These are phyloP conservation scores for Sporothrix protearum DNA, from an alignment of 2,329 filamentous ascomycete genomes.

Conservation along the genomic window DNA sequence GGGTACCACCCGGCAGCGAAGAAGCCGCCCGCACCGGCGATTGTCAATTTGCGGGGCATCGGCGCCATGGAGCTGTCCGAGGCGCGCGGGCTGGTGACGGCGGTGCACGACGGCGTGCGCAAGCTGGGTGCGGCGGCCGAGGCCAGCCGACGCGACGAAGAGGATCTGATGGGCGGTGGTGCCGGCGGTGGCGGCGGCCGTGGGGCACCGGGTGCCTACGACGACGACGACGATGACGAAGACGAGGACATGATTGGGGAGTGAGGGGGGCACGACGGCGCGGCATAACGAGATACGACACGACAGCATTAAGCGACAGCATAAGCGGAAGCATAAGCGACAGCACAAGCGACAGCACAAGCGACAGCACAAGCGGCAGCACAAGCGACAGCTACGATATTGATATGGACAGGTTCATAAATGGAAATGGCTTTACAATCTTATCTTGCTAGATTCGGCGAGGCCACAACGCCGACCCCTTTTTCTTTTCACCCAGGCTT, in stretches of 20 bases:
- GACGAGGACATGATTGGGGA: slow-evolving; percentile 40
- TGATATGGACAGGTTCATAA: no score
- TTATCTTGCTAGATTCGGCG: no score
- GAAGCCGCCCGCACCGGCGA: slow-evolving; percentile 30
- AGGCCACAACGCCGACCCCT: no score
- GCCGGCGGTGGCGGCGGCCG: slow-evolving; percentile 56
- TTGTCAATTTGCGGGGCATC: slow-evolving; percentile 67
- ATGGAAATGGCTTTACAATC: slow-evolving; percentile 33
- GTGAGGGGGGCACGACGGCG: neutral
- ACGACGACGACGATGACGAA: slow-evolving; percentile 60
- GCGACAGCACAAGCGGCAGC: no score
- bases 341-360: no score
- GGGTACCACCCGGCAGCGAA: slow-evolving; percentile 42
- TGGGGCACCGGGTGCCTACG: slow-evolving; percentile 55
- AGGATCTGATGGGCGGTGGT: slow-evolving; percentile 53
- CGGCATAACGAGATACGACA: neutral
- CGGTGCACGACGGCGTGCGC: slow-evolving; percentile 82
- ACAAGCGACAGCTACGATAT: no score
- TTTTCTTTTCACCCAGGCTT: no score
- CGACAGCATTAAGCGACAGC: slow-evolving; percentile 47
- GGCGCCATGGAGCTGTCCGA: slow-evolving; percentile 93
- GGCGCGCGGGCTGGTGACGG: slow-evolving; percentile 75
- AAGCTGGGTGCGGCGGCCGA: slow-evolving; percentile 80
- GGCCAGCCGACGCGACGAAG: slow-evolving; percentile 69
- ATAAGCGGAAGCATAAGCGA: no score